Conservation (phyloP, 2,329 filamentous ascomycete species). For the Pseudocercospora fuligena region DNA sequence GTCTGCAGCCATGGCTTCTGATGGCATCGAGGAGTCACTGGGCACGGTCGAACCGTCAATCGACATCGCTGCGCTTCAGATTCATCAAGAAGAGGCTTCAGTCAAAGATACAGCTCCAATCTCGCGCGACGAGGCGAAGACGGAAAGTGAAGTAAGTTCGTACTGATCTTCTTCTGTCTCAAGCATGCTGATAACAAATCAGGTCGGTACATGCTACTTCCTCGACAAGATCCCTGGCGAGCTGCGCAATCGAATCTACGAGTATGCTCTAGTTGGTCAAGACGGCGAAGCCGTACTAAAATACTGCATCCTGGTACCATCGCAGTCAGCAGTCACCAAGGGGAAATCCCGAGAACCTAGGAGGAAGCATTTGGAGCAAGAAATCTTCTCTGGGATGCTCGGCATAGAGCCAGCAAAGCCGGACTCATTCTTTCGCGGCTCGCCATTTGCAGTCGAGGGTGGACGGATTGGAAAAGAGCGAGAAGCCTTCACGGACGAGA, state of each 20-base stretch:
- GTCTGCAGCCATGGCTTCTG: neutral
- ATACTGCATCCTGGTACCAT: neutral
- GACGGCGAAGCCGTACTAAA: neutral
- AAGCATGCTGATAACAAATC: no score
- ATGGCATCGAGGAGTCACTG: no score
- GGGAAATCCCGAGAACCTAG: no score
- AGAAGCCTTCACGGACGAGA: neutral
- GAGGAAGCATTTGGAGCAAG: no score
- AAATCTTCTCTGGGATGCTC: no score
- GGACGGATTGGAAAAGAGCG: neutral
- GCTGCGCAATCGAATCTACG: neutral
- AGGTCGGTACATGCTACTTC: neutral
- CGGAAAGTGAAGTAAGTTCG: no score
- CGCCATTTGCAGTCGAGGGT: neutral
- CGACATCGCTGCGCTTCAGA: no score
- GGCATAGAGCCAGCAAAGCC: neutral
- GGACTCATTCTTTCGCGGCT: accelerated
- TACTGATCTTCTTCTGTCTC: no score
- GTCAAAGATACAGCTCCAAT: no score
- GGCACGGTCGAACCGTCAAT: no score
- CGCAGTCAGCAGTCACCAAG: neutral
- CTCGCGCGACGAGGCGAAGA: no score
- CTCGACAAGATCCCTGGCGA: neutral
- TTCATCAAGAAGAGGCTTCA: no score
- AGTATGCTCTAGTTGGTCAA: neutral